Evolutionary conservation across 495 filamentous ascomycete species (phyloP).

Genomic region (Podospora comata): DNA sequence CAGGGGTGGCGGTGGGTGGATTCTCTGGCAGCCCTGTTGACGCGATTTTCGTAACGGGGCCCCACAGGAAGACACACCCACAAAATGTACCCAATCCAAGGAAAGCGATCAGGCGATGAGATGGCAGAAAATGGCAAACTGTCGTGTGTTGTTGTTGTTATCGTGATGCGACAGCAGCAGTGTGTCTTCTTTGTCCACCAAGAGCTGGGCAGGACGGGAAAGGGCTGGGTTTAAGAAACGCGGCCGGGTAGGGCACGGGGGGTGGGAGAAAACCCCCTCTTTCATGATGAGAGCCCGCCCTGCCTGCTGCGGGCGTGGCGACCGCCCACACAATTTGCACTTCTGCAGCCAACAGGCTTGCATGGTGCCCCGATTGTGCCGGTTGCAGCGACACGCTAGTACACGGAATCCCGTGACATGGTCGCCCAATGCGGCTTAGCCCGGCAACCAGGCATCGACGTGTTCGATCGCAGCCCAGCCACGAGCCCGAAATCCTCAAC

Average conservation of each 20-base stretch:
- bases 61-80: slow-evolving; percentile 10
- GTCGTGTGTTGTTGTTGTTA: slow-evolving; percentile 2
- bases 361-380: slow-evolving; percentile 16
- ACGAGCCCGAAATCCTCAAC: slow-evolving; percentile 3
- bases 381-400: slow-evolving; percentile 28
- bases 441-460: slow-evolving; percentile 18
- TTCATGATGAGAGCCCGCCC: slow-evolving; percentile 12
- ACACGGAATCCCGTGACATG: slow-evolving; percentile 36
- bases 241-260: slow-evolving; percentile 14
- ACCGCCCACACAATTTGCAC: slow-evolving; percentile 3
- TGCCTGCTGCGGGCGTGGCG: slow-evolving; percentile 23
- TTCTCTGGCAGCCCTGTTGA: slow-evolving; percentile 12
- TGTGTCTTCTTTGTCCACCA: not conserved
- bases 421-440: not conserved
- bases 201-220: slow-evolving; percentile 23
- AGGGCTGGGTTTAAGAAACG: slow-evolving; percentile 26
- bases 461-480: slow-evolving; percentile 8
- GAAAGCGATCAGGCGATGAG: not conserved
- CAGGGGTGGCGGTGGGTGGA: slow-evolving; percentile 7
- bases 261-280: slow-evolving; percentile 19
- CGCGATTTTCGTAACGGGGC: slow-evolving; percentile 14
- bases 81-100: not conserved
- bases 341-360: slow-evolving; percentile 23
- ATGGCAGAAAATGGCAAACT: slow-evolving; percentile 6
- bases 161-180: not conserved